Conservation (phyloP, 305 asterid species). For the Fraxinus albicans region DNA sequence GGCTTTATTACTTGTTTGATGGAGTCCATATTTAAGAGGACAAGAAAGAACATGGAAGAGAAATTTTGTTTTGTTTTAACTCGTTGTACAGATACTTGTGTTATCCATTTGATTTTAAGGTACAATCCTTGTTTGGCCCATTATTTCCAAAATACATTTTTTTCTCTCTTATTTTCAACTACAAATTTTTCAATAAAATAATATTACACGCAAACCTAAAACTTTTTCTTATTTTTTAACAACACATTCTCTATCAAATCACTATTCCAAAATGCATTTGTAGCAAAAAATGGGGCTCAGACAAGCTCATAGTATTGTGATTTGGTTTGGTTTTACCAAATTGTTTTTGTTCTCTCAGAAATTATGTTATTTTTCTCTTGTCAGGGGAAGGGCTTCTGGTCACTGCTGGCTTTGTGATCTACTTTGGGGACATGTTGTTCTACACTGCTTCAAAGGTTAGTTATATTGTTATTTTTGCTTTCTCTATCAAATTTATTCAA, state of each 20-base stretch:
- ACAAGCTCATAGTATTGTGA: not conserved
- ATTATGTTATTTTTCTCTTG: slow-evolving; percentile 30
- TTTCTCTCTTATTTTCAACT: too few relatives aligned
- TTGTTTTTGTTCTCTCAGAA: slow-evolving; percentile 24
- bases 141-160: too few relatives aligned
- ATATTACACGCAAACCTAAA: too few relatives aligned
- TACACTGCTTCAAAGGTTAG: slow-evolving; percentile 70
- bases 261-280: too few relatives aligned
- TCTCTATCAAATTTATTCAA: slow-evolving; percentile 1
- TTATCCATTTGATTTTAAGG: slow-evolving; percentile 14
- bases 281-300: too few relatives aligned
- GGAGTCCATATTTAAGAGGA: slow-evolving; percentile 11
- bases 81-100: not conserved
- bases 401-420: slow-evolving; percentile 79
- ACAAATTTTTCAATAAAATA: too few relatives aligned
- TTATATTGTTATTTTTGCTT: slow-evolving; percentile 10
- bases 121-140: not conserved
- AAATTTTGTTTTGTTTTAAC: not conserved
- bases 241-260: too few relatives aligned
- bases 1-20: slow-evolving; percentile 12
- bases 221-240: too few relatives aligned
- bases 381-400: slow-evolving; percentile 94
- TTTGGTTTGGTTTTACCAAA: not conserved
- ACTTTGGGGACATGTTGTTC: slow-evolving; percentile 80
- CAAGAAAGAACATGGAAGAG: not conserved